These are phyloP conservation scores for Fusarium paranaense DNA, from an alignment of 2,329 filamentous ascomycete genomes.

Conservation along the genomic window DNA sequence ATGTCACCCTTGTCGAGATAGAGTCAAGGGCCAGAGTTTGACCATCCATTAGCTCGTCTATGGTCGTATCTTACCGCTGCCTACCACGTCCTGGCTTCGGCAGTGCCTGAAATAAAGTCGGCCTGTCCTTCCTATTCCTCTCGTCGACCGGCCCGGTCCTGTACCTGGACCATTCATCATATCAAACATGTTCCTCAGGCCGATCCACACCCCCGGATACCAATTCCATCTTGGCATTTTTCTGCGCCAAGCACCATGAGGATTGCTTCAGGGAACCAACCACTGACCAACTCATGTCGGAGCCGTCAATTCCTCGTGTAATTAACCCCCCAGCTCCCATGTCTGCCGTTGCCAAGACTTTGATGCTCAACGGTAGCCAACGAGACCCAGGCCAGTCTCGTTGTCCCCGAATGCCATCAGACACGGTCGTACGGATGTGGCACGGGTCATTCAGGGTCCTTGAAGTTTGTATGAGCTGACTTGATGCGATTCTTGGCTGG, in stretches of 20 bases:
- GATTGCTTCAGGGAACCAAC: neutral
- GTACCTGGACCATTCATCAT: conserved; percentile 4
- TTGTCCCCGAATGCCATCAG: neutral
- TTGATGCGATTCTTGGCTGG: neutral
- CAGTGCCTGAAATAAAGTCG: conserved; percentile 13
- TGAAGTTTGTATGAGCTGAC: neutral
- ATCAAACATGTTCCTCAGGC: conserved; percentile 7
- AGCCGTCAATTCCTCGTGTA: neutral
- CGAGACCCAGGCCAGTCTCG: neutral
- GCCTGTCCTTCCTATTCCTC: conserved; percentile 20
- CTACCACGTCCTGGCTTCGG: neutral
- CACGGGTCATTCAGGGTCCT: neutral
- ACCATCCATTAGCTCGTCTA: conserved; percentile 2
- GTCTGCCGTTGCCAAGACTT: neutral
- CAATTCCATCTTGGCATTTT: conserved; percentile 24
- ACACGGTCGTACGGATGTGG: neutral
- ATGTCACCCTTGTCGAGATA: conserved; percentile 25
- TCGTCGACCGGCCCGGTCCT: conserved; percentile 36
- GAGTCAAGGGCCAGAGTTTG: neutral
- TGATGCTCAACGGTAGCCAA: neutral
- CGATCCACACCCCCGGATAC: conserved; percentile 26
- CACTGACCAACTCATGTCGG: neutral
- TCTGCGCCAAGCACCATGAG: conserved; percentile 22
- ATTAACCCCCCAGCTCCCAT: neutral
- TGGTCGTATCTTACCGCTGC: neutral